Base-by-base conservation (phyloP, 192 early-diverging fungal genomes). In the Backusella psychrophila region DNA sequence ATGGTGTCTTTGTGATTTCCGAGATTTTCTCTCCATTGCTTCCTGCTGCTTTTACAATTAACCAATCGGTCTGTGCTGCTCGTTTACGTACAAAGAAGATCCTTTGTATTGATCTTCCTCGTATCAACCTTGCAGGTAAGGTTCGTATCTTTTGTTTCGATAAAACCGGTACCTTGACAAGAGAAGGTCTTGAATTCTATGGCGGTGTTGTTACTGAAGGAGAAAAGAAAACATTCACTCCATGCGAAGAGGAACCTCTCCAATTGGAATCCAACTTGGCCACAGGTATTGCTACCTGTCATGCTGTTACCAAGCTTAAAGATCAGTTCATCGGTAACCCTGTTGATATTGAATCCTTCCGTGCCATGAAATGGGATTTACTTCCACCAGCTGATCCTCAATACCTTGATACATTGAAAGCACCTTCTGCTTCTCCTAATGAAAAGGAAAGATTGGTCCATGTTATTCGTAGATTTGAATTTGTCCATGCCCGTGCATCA, bases 151-250 rank as follows among this genome's bases (percentile, higher is more conserved):
- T 93, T 68, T 90, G 89, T 80, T 93, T 93, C 44, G 93, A 93
- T 77, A 93, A 94, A 82, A 92, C 92, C 4, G 93, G 93, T 33
- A 94, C 93, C n/a, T 81, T 94, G 72, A 94, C 92, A 5, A 87
- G 86, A 49, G 91, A 93, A 79, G 90, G 91, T 14, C 84, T 94
- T 15, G 88, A 93, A 79, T 93, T 87, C 71, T 82, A 78, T 65
- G 92, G 89, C 14, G 34, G 35, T 3, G 35, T 67, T 0, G 66
- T 31, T 7, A 35, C 33, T 7, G 19, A 26, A 35, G 33, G 34
- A 67, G 34, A 67, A 19, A 33, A 67, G 6, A 86, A 52, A 49
- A 73, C 63, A 33, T 85, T 87, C 29, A 34, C 7, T 35, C 70
- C 75, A 1, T 75, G 73, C 4, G 59, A 69, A 59, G 41, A 49